Evolutionary conservation across 441 rosid genomes (phyloP), one percentile per base, ranked within the genome.

Genomic region (Brassica balearica): DNA sequence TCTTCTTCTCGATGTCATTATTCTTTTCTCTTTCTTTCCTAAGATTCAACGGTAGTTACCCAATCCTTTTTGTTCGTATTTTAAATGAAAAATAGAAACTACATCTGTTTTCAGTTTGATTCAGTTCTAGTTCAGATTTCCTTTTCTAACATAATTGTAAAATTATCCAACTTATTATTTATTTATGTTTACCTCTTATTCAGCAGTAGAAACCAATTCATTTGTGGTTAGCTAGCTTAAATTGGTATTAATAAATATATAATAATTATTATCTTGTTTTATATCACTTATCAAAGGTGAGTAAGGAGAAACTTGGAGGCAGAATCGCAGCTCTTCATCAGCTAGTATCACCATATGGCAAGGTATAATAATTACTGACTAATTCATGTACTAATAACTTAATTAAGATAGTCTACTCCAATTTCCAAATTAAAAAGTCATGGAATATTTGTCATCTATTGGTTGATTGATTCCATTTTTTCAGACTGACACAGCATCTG

Each of bases 401-500:
- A n/a, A 20, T 48, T 69, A 56, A 62, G 8, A 59, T 60, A 6
- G 12, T 12, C 1, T 23, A 48, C 32, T 59, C 63, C 3, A 5
- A 66, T 41, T 29, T 67, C 1, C 46, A 0, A 9, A 55, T 61
- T 62, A 56, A 62, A 55, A 51, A 36, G 32, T 61, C 48, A 66
- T 27, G 32, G 12, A 73, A 64, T 27, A 41, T 62, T n/a, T 65
- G 68, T 78, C 22, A 43, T 43, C 17, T 73, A 46, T 62, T 68
- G 53, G 58, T 56, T 61, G 48, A 68, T 73, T 74, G 55, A 36
- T 69, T 48, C 36, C 46, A 46, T 85, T 87, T 80, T 88, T 85
- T 84, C 97, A 95, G 98, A 95, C 97, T 84, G 98, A 95, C 97
- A 92, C 98, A 19, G 97, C 98, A 68, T 95, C 98, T 80, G 98